Percentiles rank a stretch among this genome's conserved stretches.
These are phyloP conservation scores for Euclidium syriacum DNA, from an alignment of 345 rosid genomes.

Conservation along the genomic window DNA sequence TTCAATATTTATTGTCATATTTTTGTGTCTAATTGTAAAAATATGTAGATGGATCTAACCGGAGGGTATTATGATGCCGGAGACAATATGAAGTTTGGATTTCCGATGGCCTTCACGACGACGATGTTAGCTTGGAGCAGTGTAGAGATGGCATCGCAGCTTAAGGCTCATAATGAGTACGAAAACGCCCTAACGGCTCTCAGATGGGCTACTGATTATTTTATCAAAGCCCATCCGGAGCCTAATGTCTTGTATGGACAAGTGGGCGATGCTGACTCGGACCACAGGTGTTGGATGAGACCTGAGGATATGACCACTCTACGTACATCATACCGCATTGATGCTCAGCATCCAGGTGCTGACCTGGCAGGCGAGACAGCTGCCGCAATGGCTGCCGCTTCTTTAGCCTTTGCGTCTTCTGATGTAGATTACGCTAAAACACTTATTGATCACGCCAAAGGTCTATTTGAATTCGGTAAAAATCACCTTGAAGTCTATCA, in stretches of 20 bases:
- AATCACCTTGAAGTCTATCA: constrained; percentile 31
- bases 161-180: constrained; percentile 32
- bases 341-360: constrained; percentile 53
- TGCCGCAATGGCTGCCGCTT: constrained; percentile 68
- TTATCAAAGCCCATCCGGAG: constrained; percentile 55
- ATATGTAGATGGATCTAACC: constrained; percentile 48
- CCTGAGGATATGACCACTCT: constrained; percentile 78
- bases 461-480: constrained; percentile 41
- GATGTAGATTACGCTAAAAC: constrained; percentile 35
- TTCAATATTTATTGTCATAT: not conserved
- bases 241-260: constrained; percentile 48
- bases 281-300: constrained; percentile 66
- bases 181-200: constrained; percentile 42
- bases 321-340: constrained; percentile 36
- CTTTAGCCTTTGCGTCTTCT: constrained; percentile 36
- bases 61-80: constrained; percentile 85
- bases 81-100: constrained; percentile 71
- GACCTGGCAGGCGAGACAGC: constrained; percentile 68
- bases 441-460: constrained; percentile 48
- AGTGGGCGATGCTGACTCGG: constrained; percentile 53
- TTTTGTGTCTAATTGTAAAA: not conserved
- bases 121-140: constrained; percentile 71
- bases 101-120: constrained; percentile 70
- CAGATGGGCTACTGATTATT: constrained; percentile 68
- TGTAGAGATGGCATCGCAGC: constrained; percentile 42